Conservation (phyloP, 1,284 basidiomycete species). For the Ustilago tritici region DNA sequence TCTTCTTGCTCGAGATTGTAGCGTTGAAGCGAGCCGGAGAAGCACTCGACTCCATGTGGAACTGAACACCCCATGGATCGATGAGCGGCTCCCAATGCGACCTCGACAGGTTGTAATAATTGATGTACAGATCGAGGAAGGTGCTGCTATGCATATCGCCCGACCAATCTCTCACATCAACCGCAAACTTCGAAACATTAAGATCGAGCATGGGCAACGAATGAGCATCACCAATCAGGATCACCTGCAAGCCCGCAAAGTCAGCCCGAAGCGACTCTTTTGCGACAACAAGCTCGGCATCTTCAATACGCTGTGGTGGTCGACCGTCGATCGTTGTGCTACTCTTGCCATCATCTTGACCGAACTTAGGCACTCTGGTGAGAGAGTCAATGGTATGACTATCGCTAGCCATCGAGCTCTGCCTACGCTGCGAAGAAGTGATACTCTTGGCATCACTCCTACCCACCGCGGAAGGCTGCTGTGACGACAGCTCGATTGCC, state of each 20-base stretch:
- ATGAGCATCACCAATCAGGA: slow-evolving; percentile 93
- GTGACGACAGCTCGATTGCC: slow-evolving; percentile 79
- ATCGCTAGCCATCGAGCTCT: slow-evolving; percentile 41
- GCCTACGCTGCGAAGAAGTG: slow-evolving; percentile 40
- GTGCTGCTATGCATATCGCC: slow-evolving; percentile 76
- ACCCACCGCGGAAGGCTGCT: slow-evolving; percentile 23
- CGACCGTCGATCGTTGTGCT: slow-evolving; percentile 14
- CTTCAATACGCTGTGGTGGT: slow-evolving; percentile 31
- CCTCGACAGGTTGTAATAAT: slow-evolving; percentile 96
- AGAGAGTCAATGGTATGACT: slow-evolving; percentile 46
- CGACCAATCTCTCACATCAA: slow-evolving; percentile 92
- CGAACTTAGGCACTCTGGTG: slow-evolving; percentile 11
- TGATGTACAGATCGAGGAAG: slow-evolving; percentile 79
- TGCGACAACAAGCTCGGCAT: slow-evolving; percentile 64
- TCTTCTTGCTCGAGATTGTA: slow-evolving; percentile 81
- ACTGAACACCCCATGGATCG: slow-evolving; percentile 93
- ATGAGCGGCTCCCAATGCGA: slow-evolving; percentile 99
- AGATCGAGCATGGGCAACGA: slow-evolving; percentile 94
- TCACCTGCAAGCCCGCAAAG: slow-evolving; percentile 81
- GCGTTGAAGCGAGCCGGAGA: slow-evolving; percentile 74
- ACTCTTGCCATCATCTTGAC: slow-evolving; percentile 13
- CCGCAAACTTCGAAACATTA: slow-evolving; percentile 84
- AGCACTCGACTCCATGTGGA: slow-evolving; percentile 71
- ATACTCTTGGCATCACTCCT: slow-evolving; percentile 43
- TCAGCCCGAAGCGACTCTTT: slow-evolving; percentile 64